A percentile compares a stretch with the other conserved stretches of the same genome.
These are phyloP conservation scores for Bryum argenteum DNA, from an alignment of 225 moss, liverwort and hornwort species.

Conservation along the genomic window DNA sequence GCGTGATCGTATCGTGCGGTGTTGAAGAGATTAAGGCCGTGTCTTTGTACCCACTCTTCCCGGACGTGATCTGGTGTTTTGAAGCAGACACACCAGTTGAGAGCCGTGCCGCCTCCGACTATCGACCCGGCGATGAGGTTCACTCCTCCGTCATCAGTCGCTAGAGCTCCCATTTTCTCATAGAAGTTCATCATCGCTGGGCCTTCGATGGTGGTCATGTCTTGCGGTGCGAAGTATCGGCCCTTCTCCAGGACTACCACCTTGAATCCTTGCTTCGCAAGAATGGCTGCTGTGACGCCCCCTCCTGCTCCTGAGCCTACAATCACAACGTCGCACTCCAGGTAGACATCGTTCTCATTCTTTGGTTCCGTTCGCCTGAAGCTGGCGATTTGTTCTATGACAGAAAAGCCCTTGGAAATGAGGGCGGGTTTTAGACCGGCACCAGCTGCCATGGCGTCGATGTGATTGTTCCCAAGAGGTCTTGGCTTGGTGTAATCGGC, in stretches of 20 bases:
- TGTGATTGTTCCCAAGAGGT: constrained; percentile 63
- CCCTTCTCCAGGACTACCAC: constrained; percentile 82
- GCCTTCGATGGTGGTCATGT: constrained; percentile 62
- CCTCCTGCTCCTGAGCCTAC: constrained; percentile 92
- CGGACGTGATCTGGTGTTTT: constrained; percentile 75
- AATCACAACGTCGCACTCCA: constrained; percentile 76
- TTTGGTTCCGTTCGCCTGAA: constrained; percentile 20
- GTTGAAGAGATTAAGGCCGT: constrained; percentile 55
- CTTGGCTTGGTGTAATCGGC: constrained; percentile 27
- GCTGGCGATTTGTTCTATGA: constrained; percentile 39
- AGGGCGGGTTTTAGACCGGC: constrained; percentile 46
- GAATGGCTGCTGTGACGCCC: constrained; percentile 69
- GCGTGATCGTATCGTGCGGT: constrained; percentile 58
- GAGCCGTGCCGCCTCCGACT: constrained; percentile 79
- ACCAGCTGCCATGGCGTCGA: constrained; percentile 41
- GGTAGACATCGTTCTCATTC: constrained; percentile 40
- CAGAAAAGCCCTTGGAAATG: constrained; percentile 44
- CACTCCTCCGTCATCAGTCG: constrained; percentile 60
- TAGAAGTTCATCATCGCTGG: constrained; percentile 54
- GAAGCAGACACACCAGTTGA: constrained; percentile 81
- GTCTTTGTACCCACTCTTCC: constrained; percentile 62
- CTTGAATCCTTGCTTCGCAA: constrained; percentile 73
- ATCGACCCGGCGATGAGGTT: constrained; percentile 51
- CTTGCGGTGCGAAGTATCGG: constrained; percentile 67
- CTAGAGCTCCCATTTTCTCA: constrained; percentile 51